phyloP scores from a whole-genome alignment of 2,329 filamentous ascomycete genomes.

The Colletotrichum shisoi region DNA sequence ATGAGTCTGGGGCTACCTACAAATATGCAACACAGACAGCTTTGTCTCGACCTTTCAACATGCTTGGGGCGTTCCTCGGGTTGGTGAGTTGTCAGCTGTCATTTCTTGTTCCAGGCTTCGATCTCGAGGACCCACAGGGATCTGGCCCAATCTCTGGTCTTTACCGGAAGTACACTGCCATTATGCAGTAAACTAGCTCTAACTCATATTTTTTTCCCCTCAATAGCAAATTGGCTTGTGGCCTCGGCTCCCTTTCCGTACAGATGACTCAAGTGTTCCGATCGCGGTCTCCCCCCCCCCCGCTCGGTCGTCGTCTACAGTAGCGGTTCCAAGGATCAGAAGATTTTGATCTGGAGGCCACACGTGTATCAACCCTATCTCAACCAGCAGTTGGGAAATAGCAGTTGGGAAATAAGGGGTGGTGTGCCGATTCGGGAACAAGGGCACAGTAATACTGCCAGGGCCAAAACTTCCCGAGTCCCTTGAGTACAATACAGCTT shows the following conservation, averaged over 20 bases:
- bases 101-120: neutral
- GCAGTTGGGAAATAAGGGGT: too few species aligned
- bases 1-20: neutral
- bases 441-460: neutral
- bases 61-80: neutral
- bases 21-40: too few species aligned
- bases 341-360: neutral
- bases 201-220: neutral
- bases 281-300: too few species aligned
- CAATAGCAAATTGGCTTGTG: neutral
- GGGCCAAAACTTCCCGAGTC: too few species aligned
- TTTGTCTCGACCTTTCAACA: neutral
- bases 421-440: slow-evolving; percentile 1
- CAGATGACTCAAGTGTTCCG: neutral
- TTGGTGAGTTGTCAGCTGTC: neutral
- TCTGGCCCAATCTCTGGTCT: neutral
- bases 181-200: too few species aligned
- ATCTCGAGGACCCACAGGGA: slow-evolving; percentile 2
- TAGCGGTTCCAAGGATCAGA: neutral
- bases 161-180: too few species aligned
- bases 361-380: too few species aligned
- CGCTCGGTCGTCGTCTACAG: neutral
- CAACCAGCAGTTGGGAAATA: neutral
- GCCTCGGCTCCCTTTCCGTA: neutral
- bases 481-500: neutral